These are phyloP conservation scores for Boletus bicolor DNA, from an alignment of 768 basidiomycete species.

Conservation along the genomic window DNA sequence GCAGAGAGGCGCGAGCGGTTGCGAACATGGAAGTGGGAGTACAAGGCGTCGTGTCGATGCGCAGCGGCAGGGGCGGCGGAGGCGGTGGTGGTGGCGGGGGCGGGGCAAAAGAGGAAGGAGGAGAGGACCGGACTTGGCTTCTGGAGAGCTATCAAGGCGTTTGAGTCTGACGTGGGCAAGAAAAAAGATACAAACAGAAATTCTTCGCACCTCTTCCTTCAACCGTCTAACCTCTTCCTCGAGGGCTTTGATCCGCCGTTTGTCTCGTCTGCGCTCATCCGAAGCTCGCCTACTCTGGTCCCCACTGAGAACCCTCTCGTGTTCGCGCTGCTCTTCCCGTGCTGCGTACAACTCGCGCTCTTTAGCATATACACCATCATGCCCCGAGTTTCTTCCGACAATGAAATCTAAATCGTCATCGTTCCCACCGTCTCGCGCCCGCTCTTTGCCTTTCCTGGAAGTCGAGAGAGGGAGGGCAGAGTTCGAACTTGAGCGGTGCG, in stretches of 20 bases:
- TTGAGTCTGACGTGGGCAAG: constrained; percentile 1
- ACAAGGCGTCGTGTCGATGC: constrained; percentile 31
- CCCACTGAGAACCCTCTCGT: constrained; percentile 39
- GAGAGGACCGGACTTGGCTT: constrained; percentile 28
- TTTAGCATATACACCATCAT: constrained; percentile 52
- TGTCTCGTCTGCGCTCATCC: constrained; percentile 52
- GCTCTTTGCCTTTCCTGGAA: constrained; percentile 46
- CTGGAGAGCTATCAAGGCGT: constrained; percentile 42
- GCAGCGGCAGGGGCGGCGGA: constrained; percentile 32
- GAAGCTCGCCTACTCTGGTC: constrained; percentile 30
- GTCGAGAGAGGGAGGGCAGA: neutral
- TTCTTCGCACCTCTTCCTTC: constrained; percentile 48
- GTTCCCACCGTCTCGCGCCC: constrained; percentile 30
- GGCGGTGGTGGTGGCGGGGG: constrained; percentile 45
- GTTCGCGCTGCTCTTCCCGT: constrained; percentile 47
- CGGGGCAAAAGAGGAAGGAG: constrained; percentile 17
- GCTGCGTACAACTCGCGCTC: constrained; percentile 61
- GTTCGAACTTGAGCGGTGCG: neutral
- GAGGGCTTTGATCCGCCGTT: constrained; percentile 57
- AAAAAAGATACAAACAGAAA: neutral
- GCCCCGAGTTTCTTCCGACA: constrained; percentile 41
- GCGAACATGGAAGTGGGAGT: constrained; percentile 43
- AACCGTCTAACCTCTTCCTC: constrained; percentile 64
- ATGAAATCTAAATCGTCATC: constrained; percentile 29
- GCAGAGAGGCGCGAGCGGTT: constrained; percentile 63